phyloP scores from a whole-genome alignment of 345 rosid species.

The Cochlearia excelsa region DNA sequence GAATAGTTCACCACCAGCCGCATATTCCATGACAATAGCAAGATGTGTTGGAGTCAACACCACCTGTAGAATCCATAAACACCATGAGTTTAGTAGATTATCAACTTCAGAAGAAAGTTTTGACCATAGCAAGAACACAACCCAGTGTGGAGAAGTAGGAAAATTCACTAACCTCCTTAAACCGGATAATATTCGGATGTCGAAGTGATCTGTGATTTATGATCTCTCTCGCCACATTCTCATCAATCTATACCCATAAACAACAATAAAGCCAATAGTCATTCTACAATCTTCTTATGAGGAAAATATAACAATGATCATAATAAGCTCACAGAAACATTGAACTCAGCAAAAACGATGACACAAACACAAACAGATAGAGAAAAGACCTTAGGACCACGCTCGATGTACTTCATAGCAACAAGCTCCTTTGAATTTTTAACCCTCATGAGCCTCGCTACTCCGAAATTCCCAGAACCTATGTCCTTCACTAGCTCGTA shows the following conservation, averaged over 20 bases:
- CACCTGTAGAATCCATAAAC: conserved; percentile 39
- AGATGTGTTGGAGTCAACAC: conserved; percentile 62
- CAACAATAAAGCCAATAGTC: not conserved
- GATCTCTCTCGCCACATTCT: conserved; percentile 81
- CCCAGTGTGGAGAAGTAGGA: not conserved
- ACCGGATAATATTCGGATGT: conserved; percentile 83
- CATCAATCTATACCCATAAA: conserved; percentile 61
- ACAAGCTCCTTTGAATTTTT: conserved; percentile 71
- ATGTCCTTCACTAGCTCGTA: conserved; percentile 75
- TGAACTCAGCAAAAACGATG: no score
- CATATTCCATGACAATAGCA: conserved; percentile 69
- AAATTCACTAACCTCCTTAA: conserved; percentile 55
- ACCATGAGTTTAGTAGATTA: conserved; percentile 6
- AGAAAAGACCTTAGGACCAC: conserved; percentile 57
- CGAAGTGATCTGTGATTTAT: conserved; percentile 75
- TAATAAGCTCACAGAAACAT: not conserved
- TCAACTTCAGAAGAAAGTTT: not conserved
- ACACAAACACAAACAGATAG: not conserved
- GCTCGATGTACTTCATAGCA: conserved; percentile 87
- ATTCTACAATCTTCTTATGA: not conserved
- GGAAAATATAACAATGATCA: not conserved
- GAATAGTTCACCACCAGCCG: conserved; percentile 66
- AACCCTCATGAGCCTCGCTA: conserved; percentile 77
- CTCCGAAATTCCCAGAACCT: conserved; percentile 85
- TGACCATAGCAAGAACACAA: not conserved